Evolutionary conservation across 2,329 filamentous ascomycete species (phyloP), one percentile per base, ranked within the genome.

Genomic region (Aphanocladium album): DNA sequence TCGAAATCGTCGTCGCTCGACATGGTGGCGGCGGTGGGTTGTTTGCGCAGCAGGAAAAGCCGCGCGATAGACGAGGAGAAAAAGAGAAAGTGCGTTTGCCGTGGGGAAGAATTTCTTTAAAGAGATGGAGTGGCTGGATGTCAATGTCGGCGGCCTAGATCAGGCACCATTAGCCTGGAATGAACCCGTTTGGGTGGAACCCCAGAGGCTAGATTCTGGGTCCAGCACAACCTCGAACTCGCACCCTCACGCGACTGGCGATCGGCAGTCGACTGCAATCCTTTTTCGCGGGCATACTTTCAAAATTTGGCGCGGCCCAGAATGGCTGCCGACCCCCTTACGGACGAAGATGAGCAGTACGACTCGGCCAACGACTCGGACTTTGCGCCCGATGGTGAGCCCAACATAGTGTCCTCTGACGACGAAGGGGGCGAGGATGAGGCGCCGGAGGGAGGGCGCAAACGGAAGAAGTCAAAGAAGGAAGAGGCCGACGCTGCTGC

Each of bases 351-450:
- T 35, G 81, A 83, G 62, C 76, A 84, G 62, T 90, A 90, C 67
- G 83, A 80, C 17, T 90, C 88, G 1, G 87, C 87, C 3, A 85
- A 90, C 65, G 89, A 91, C 70, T 89, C 88, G 11, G 88, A 91
- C 69, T 91, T 91, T 63, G 82, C 86, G 25, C 84, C 83, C n/a
- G 85, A 85, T 50, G 77, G 78, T 19, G 79, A 69, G 30, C 69
- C 73, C n/a, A 78, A 77, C 35, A 79, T 76, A 17, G 77, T 73
- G 16, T 80, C 79, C 0, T 83, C 82, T 5, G 85, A 82, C 60
- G 80, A 80, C 8, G 80, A 80, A 39, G 72, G 72, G 51, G 74
- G 73, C 19, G 67, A 63, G 23, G 67, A 70, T 39, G 69, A 69
- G 54, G 60, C 62, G 19, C 62, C 65, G 19, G 64, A 66, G 62